phyloP scores from a whole-genome alignment of 108 stramenopile species.

The Pseudonitzschia multistriata region DNA sequence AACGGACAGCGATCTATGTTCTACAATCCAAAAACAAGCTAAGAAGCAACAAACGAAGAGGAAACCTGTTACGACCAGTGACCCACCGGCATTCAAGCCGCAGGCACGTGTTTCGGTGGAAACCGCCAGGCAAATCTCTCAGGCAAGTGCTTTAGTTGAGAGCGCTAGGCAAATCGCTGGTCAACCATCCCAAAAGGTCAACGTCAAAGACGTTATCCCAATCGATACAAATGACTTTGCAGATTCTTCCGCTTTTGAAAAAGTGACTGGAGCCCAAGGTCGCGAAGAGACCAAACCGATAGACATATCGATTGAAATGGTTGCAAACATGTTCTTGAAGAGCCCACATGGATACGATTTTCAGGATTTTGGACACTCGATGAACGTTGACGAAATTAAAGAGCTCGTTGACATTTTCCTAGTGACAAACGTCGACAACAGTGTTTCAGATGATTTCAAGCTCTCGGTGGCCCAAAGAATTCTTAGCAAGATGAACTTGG shows the following conservation, averaged over 20 bases:
- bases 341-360: slow-evolving; percentile 23
- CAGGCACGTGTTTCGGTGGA: background rate
- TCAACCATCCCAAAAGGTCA: background rate
- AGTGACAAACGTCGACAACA: slow-evolving; percentile 8
- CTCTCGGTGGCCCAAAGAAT: slow-evolving; percentile 14
- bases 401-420: slow-evolving; percentile 31
- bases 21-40: background rate
- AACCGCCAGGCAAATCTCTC: background rate
- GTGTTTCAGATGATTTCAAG: slow-evolving; percentile 18
- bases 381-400: slow-evolving; percentile 25
- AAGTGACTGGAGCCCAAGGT: background rate
- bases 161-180: background rate
- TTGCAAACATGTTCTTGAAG: slow-evolving; percentile 22
- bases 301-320: slow-evolving; percentile 18
- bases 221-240: slow-evolving; percentile 28
- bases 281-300: background rate
- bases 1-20: background rate
- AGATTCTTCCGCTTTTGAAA: slow-evolving; percentile 14
- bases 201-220: slow-evolving; percentile 1
- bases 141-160: background rate
- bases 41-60: background rate
- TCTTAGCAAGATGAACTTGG: background rate
- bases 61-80: background rate
- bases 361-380: background rate
- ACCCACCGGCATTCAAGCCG: slow-evolving; percentile 22